These are phyloP conservation scores for Cardamine chenopodiifolia DNA, from an alignment of 345 rosid species.

Conservation along the genomic window DNA sequence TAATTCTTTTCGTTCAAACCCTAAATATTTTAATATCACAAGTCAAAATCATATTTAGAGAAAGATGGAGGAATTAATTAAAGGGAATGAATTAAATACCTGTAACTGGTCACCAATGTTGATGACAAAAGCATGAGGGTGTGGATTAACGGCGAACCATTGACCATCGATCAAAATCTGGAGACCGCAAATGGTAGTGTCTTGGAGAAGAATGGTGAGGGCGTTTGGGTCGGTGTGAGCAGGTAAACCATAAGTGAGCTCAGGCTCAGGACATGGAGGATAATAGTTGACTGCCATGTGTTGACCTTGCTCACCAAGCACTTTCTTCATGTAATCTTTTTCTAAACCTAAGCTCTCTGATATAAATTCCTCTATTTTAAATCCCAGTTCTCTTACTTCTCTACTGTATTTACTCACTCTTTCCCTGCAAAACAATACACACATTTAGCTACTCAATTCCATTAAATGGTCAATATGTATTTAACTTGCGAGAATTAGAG, in stretches of 20 bases:
- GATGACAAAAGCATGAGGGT: conserved; percentile 74
- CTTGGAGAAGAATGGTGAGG: conserved; percentile 86
- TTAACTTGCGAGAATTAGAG: neutral
- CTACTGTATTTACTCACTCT: conserved; percentile 58
- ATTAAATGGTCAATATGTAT: neutral
- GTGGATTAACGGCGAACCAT: conserved; percentile 85
- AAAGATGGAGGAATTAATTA: neutral
- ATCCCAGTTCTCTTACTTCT: conserved; percentile 68
- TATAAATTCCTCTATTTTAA: conserved; percentile 64
- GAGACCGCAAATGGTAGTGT: conserved; percentile 70
- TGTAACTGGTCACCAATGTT: conserved; percentile 92
- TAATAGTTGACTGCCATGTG: conserved; percentile 94
- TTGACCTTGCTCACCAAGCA: conserved; percentile 86
- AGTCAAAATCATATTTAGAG: neutral
- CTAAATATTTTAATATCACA: neutral
- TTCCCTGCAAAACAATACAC: conserved; percentile 49
- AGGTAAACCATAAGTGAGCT: conserved; percentile 86
- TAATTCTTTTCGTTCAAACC: neutral
- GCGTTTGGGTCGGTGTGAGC: conserved; percentile 92
- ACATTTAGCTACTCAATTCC: neutral
- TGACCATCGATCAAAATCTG: conserved; percentile 75
- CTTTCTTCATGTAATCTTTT: conserved; percentile 52
- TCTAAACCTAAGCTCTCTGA: conserved; percentile 88
- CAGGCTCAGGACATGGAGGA: conserved; percentile 93
- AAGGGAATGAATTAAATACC: conserved; percentile 41